A percentile compares a stretch with the other conserved stretches of the same genome.
Conservation (phyloP, 1,284 basidiomycete species). For the Blastosporella zonata region DNA sequence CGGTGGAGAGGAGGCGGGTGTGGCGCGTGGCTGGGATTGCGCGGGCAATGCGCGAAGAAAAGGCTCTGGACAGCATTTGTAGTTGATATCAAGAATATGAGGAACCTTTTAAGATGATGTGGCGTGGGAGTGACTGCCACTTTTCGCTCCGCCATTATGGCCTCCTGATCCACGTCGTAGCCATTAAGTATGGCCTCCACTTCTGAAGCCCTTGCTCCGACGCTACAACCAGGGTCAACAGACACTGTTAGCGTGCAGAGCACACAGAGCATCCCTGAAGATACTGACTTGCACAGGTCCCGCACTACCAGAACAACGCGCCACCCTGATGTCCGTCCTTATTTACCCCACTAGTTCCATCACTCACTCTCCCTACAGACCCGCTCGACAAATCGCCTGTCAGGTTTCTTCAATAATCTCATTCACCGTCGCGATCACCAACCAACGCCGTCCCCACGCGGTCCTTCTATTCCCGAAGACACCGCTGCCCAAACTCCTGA, state of each 20-base stretch:
- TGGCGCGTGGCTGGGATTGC: conserved; percentile 2
- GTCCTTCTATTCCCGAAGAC: conserved; percentile 28
- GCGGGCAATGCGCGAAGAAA: conserved; percentile 16
- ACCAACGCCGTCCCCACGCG: conserved; percentile 27
- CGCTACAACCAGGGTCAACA: conserved; percentile 28
- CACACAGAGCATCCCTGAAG: conserved; percentile 55
- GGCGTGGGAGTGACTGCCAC: conserved; percentile 19
- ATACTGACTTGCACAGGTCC: conserved; percentile 47
- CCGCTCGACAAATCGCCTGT: conserved; percentile 68
- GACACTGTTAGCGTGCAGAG: conserved; percentile 58
- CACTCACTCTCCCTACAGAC: conserved; percentile 33
- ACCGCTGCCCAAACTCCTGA: conserved; percentile 26
- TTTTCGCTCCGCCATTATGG: conserved; percentile 13
- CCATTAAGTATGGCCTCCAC: conserved; percentile 22
- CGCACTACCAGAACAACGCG: too few relatives aligned
- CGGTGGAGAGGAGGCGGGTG: conserved; percentile 12
- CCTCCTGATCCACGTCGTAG: conserved; percentile 9
- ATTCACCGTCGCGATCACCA: conserved; percentile 65
- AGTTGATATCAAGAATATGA: conserved; percentile 1
- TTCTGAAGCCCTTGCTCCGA: too few relatives aligned
- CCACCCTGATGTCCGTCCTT: conserved; percentile 43
- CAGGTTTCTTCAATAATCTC: conserved; percentile 76
- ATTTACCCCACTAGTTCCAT: conserved; percentile 6
- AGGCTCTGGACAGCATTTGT: neutral
- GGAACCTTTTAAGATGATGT: conserved; percentile 3